A percentile compares a stretch with the other conserved stretches of the same genome.
These are phyloP conservation scores for Coemansia sp. DNA, from an alignment of 192 early-diverging fungal species.

Conservation along the genomic window DNA sequence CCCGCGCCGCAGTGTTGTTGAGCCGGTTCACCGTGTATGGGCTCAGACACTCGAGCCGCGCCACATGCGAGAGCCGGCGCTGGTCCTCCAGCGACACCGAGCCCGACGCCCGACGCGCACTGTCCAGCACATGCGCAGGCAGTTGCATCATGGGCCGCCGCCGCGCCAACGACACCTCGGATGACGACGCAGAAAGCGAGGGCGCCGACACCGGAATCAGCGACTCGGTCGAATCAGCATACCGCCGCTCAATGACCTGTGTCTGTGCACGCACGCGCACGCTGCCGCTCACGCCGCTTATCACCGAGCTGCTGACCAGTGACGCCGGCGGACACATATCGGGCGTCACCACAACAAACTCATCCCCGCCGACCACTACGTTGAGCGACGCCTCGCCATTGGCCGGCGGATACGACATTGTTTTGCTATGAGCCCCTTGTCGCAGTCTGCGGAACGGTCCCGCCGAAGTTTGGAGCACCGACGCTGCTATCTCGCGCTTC, in stretches of 20 bases:
- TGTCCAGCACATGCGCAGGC: constrained; percentile 13
- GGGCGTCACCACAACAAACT: constrained; percentile 52
- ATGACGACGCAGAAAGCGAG: constrained; percentile 49
- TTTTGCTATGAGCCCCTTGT: constrained; percentile 24
- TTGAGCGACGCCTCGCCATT: constrained; percentile 7
- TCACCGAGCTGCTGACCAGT: constrained; percentile 50
- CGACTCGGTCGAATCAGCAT: constrained; percentile 47
- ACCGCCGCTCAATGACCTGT: constrained; percentile 29
- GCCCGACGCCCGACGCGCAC: constrained; percentile 13
- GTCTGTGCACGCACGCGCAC: constrained; percentile 41
- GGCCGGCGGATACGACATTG: constrained; percentile 48
- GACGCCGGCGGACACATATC: constrained; percentile 51
- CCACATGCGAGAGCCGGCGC: constrained; percentile 19
- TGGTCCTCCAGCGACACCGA: constrained; percentile 36
- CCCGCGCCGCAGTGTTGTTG: constrained; percentile 37
- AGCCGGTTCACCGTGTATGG: constrained; percentile 45
- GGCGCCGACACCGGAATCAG: constrained; percentile 47
- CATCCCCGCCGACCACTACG: constrained; percentile 21
- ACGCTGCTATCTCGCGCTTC: constrained; percentile 42
- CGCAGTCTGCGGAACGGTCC: constrained; percentile 48
- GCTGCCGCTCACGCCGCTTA: constrained; percentile 40
- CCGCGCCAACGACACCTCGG: constrained; percentile 47
- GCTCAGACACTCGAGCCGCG: constrained; percentile 37
- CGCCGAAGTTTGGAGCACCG: constrained; percentile 43
- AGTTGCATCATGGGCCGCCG: constrained; percentile 15